Evolutionary conservation across 768 basidiomycete species (phyloP).

Genomic region (Wakefieldia striispora): DNA sequence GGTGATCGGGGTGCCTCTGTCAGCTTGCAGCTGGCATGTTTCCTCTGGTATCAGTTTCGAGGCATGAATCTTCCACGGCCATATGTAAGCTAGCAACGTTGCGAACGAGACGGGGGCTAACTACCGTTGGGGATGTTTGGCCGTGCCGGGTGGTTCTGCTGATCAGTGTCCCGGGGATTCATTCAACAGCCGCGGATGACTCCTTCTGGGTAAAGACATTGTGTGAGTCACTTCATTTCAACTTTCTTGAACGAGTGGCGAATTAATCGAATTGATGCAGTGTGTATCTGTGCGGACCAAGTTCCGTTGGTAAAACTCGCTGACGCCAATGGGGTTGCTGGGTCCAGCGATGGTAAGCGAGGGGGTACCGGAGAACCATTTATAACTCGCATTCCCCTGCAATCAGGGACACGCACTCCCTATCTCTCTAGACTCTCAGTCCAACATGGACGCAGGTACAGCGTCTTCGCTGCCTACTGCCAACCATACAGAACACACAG

Average conservation of each 20-base stretch:
- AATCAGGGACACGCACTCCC: background rate
- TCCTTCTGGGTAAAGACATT: too few relatives aligned
- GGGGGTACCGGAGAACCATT: background rate
- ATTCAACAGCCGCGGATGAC: background rate
- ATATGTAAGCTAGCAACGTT: too few relatives aligned
- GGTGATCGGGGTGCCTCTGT: too few relatives aligned
- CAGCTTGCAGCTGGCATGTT: too few relatives aligned
- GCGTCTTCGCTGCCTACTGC: background rate
- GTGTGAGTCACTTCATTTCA: too few relatives aligned
- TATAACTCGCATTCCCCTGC: slow-evolving; percentile 9
- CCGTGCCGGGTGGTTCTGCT: background rate
- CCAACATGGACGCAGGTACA: slow-evolving; percentile 9
- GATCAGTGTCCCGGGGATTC: background rate
- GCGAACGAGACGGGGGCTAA: too few relatives aligned
- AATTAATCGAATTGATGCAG: background rate
- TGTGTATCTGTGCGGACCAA: background rate
- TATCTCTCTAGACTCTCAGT: background rate
- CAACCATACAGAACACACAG: slow-evolving; percentile 11
- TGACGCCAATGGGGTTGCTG: background rate
- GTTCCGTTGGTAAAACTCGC: background rate
- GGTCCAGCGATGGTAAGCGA: slow-evolving; percentile 12
- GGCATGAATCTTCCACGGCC: too few relatives aligned
- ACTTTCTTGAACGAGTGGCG: too few relatives aligned
- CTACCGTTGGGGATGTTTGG: too few relatives aligned
- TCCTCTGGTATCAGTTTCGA: too few relatives aligned